Conservation (phyloP, 2,329 filamentous ascomycete genomes). For the Colletotrichum gigasporum region DNA sequence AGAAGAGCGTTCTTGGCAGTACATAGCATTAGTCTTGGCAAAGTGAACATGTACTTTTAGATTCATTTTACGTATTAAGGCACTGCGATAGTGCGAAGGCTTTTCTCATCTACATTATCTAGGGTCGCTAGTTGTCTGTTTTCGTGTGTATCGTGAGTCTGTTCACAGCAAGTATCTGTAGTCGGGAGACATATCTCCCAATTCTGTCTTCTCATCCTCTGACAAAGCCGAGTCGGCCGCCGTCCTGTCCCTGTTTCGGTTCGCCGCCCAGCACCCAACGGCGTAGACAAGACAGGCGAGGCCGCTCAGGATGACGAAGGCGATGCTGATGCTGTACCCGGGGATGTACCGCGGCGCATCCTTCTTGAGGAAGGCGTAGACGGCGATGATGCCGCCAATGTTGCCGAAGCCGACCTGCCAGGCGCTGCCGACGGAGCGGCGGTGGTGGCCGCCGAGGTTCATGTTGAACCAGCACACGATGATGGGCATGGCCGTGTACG, state of each 20-base stretch:
- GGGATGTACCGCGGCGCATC: conserved; percentile 76
- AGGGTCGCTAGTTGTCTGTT: neutral
- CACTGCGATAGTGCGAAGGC: too few species aligned
- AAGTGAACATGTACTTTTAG: too few species aligned
- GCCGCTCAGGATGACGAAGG: conserved; percentile 75
- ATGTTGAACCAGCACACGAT: conserved; percentile 86
- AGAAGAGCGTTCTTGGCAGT: too few species aligned
- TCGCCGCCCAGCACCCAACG: conserved; percentile 65
- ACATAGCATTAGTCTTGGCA: too few species aligned
- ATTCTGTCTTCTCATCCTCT: conserved; percentile 68
- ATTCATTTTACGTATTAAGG: neutral
- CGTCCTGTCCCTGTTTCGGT: conserved; percentile 64
- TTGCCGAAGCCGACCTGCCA: conserved; percentile 86
- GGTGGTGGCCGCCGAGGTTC: conserved; percentile 79
- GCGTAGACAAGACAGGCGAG: conserved; percentile 70
- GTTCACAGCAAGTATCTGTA: conserved; percentile 66
- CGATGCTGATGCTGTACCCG: conserved; percentile 82
- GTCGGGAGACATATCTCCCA: conserved; percentile 68
- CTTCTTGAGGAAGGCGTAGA: conserved; percentile 71
- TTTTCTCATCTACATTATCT: neutral
- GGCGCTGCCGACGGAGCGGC: conserved; percentile 75
- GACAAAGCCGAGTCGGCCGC: conserved; percentile 57
- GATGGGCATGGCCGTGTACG: conserved; percentile 90
- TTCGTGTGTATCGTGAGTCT: neutral
- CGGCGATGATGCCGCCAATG: conserved; percentile 81